Evolutionary conservation across 371 early-diverging fungal species (phyloP).

Genomic region (Batkoa obscura): DNA sequence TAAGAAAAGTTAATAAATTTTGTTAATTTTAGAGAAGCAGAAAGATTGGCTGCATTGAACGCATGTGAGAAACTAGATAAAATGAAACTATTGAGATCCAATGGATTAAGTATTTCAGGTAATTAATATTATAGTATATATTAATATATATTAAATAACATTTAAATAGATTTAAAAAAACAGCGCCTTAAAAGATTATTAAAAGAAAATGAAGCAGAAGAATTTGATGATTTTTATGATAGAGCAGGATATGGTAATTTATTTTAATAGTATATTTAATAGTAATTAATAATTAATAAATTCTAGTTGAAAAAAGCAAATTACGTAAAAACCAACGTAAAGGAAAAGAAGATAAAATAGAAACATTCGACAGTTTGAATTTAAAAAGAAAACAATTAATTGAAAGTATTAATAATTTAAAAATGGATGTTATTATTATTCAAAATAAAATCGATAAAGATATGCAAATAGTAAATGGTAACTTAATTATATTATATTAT

Average conservation of each 20-base stretch:
- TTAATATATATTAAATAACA: not conserved
- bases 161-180: not conserved
- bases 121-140: not conserved
- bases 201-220: not conserved
- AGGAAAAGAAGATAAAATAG: not conserved
- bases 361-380: not conserved
- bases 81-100: not conserved
- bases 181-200: not conserved
- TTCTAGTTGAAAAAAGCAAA: not conserved
- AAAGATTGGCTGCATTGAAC: conserved; percentile 2
- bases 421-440: not conserved
- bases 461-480: not conserved
- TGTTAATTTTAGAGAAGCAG: not conserved
- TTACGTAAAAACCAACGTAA: not conserved
- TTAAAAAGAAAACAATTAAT: not conserved
- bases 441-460: not conserved
- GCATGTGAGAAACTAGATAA: conserved; percentile 3
- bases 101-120: too few relatives aligned
- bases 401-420: not conserved
- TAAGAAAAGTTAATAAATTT: not conserved
- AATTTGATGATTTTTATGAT: conserved; percentile 3
- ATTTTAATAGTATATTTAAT: not conserved
- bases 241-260: not conserved
- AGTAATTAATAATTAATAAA: not conserved
- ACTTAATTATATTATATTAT: not conserved